Evolutionary conservation across 2,329 filamentous ascomycete species (phyloP).

Genomic region (Pseudogymnoascus sp.): DNA sequence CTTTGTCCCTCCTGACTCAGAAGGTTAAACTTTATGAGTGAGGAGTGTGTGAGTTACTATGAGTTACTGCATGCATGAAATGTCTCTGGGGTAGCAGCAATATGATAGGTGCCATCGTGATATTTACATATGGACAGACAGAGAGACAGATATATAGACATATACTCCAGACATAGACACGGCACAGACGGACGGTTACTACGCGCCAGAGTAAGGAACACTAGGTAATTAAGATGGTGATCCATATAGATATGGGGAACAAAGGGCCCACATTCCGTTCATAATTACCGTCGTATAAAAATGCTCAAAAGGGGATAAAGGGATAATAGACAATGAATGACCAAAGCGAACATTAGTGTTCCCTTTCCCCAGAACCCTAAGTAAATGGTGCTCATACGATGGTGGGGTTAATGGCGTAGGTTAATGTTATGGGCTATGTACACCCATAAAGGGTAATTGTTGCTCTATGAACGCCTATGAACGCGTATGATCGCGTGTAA

Average conservation of each 20-base stretch:
- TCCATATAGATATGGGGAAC: too few relatives aligned
- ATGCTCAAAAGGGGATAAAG: too few relatives aligned
- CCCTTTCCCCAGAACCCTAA: not conserved
- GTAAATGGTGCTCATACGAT: not conserved
- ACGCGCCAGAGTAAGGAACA: not conserved
- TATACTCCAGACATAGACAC: too few relatives aligned
- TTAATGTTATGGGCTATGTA: too few relatives aligned
- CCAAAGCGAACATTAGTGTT: too few relatives aligned
- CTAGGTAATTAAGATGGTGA: not conserved
- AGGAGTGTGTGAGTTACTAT: not conserved
- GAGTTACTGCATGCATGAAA: not conserved
- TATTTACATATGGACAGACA: not conserved
- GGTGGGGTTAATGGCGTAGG: not conserved
- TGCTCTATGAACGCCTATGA: not conserved
- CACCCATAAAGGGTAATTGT: too few relatives aligned
- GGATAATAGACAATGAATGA: too few relatives aligned
- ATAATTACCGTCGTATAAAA: not conserved
- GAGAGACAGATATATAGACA: too few relatives aligned
- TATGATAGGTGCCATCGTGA: not conserved
- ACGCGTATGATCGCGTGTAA: slow-evolving; percentile 3
- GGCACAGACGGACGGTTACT: not conserved
- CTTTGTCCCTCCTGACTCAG: slow-evolving; percentile 5
- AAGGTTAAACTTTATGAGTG: slow-evolving; percentile 1
- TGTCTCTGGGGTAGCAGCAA: not conserved
- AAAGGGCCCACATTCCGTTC: not conserved